Evolutionary conservation across 352 stramenopile species (phyloP), one percentile per base, ranked within the genome.

Genomic region (Phytophthora vignae): DNA sequence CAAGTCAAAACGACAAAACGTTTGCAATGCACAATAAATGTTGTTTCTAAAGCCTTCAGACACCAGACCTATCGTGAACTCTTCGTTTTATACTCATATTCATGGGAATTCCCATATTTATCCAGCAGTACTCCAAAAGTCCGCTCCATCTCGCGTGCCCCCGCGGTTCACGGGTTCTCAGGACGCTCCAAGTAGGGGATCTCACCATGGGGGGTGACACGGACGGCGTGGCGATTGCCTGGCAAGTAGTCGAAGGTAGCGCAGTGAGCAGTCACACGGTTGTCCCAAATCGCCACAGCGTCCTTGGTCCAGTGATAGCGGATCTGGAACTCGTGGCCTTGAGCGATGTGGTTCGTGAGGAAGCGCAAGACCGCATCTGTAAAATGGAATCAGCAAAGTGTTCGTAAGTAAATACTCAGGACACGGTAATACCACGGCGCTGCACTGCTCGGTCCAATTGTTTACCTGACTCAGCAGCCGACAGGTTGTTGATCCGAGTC

Each of bases 401-500:
- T 46, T 17, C 11, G 38, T 33, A 33, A 33, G 22, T 27, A 27
- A 27, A 33, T 33, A 31, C 27, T 9, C 29, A 33, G 9, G 7
- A 33, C 29, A 33, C 29, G 7, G 9, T 27, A 27, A 27, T 27
- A 27, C 22, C 22, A 27, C 22, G 22, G 22, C 29, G 11, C 9
- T 33, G 9, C 29, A 10, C 29, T 3, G 5, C 29, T 33, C 29
- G 22, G 22, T 27, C 29, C 7, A 9, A 33, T 33, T 33, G 29
- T 4, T 6, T 33, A 33, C 29, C 29, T 33, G 78, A 85, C 57
- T 87, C 79, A 36, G 63, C 29, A 0, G 55, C 31, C 4, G 74
- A 81, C 31, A 87, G 55, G 29, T 87, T 65, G 21, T 64, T 65
- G 53, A 87, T 84, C 31, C 76, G 76, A 22, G 58, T 77, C 7